phyloP scores from a whole-genome alignment of 108 stramenopile species.

The Skeletonema marinoi region DNA sequence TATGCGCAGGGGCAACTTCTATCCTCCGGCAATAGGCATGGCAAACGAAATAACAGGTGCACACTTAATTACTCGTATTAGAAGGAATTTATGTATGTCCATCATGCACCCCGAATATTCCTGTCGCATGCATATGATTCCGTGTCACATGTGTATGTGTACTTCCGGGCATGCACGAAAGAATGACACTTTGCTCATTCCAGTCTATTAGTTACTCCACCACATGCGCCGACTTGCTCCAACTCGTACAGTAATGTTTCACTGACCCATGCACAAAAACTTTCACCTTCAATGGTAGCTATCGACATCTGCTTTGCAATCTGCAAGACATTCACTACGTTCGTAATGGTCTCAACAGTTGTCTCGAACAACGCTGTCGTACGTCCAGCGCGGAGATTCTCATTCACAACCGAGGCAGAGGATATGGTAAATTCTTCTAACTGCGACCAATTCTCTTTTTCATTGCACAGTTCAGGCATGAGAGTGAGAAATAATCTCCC shows the following conservation, averaged over 20 bases:
- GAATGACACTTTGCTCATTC: not conserved
- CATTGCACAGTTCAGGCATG: constrained; percentile 43
- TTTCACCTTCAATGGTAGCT: constrained; percentile 42
- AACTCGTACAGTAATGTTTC: constrained; percentile 68
- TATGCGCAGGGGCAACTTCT: too few relatives aligned
- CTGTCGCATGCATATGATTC: too few relatives aligned
- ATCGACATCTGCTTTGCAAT: constrained; percentile 53
- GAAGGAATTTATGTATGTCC: too few relatives aligned
- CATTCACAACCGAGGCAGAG: constrained; percentile 52
- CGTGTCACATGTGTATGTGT: too few relatives aligned
- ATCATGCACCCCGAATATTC: too few relatives aligned
- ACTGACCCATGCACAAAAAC: constrained; percentile 71
- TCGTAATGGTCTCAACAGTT: constrained; percentile 73
- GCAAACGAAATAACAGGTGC: too few relatives aligned
- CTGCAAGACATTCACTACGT: constrained; percentile 62
- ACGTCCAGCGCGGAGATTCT: constrained; percentile 72
- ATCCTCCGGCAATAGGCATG: too few relatives aligned
- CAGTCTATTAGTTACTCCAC: constrained; percentile 25
- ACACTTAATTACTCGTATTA: too few relatives aligned
- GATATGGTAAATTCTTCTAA: constrained; percentile 65
- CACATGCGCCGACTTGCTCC: constrained; percentile 72
- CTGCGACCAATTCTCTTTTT: constrained; percentile 62
- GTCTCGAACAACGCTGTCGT: constrained; percentile 64
- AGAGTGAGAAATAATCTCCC: constrained; percentile 67
- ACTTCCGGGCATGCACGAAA: too few relatives aligned